Conservation (phyloP, 441 rosid genomes). For the Arabidopsis lyrata region DNA sequence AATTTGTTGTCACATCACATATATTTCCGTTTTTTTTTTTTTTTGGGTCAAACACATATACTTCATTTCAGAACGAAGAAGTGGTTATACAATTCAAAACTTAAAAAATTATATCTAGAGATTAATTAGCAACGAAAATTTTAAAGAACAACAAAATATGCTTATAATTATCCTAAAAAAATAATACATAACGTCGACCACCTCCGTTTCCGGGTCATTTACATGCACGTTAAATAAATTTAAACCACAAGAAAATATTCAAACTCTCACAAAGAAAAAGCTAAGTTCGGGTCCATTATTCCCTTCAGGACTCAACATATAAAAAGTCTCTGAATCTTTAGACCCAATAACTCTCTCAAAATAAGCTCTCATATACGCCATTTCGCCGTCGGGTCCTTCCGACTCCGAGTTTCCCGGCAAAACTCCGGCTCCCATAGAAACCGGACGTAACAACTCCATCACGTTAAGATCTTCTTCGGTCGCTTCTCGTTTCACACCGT, state of each 20-base stretch:
- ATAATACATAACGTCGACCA: conserved; percentile 2
- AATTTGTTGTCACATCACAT: no score
- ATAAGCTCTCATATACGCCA: conserved; percentile 52
- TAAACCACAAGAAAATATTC: background rate
- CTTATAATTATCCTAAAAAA: conserved; percentile 12
- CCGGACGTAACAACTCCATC: conserved; percentile 71
- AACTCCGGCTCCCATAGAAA: conserved; percentile 87
- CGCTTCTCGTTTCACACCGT: conserved; percentile 69
- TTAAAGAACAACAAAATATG: background rate
- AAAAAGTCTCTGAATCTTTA: conserved; percentile 58
- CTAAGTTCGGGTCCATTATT: conserved; percentile 56
- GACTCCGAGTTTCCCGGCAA: conserved; percentile 46
- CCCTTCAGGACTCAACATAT: conserved; percentile 59
- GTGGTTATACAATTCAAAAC: background rate
- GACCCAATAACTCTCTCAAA: conserved; percentile 55
- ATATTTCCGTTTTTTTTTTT: no score
- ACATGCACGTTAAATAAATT: conserved; percentile 22
- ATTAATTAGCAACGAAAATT: background rate
- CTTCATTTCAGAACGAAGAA: background rate
- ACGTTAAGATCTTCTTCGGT: conserved; percentile 65
- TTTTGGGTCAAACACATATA: no score
- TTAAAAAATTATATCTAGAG: background rate
- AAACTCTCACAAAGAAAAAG: conserved; percentile 54
- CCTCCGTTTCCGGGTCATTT: conserved; percentile 15
- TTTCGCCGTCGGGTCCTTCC: conserved; percentile 50